Evolutionary conservation across 1,284 basidiomycete species (phyloP).

Genomic region (Ganoderma meredithae): DNA sequence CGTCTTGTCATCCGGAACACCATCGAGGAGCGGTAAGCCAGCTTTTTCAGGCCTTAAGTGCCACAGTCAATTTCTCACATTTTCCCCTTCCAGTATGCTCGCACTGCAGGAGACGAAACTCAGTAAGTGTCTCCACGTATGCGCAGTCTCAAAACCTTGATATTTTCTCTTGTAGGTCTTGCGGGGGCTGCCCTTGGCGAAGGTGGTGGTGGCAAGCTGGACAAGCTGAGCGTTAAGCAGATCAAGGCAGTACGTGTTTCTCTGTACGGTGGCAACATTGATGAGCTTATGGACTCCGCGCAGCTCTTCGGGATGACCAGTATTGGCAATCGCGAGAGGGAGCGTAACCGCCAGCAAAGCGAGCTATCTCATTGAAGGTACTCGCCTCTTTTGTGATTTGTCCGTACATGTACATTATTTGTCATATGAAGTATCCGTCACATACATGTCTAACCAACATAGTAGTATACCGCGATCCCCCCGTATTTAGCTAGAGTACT

Average conservation of each 20-base stretch:
- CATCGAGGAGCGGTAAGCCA: conserved; percentile 70
- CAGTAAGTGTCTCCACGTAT: conserved; percentile 41
- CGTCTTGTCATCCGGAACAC: conserved; percentile 70
- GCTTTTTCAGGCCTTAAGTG: not conserved
- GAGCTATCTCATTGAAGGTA: not conserved
- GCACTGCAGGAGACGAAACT: conserved; percentile 70
- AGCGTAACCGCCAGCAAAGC: not conserved
- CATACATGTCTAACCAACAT: not conserved
- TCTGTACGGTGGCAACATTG: not conserved
- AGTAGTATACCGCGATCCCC: not conserved
- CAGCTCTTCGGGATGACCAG: conserved; percentile 12
- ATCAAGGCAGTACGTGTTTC: conserved; percentile 53
- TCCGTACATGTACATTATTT: conserved; percentile 10
- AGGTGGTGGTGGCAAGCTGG: conserved; percentile 61
- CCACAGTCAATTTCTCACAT: not conserved
- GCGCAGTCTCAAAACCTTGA: not conserved
- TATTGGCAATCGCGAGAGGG: conserved; percentile 8
- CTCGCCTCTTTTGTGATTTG: not conserved
- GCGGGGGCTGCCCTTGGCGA: conserved; percentile 74
- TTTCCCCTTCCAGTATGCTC: conserved; percentile 55
- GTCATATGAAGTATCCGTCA: not conserved
- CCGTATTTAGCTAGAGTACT: conserved; percentile 4
- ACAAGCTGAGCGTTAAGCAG: conserved; percentile 69
- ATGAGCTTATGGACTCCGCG: not conserved
- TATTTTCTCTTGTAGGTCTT: conserved; percentile 47